Evolutionary conservation across 306 rosid genomes (phyloP).

Genomic region (Glycine latifolia): DNA sequence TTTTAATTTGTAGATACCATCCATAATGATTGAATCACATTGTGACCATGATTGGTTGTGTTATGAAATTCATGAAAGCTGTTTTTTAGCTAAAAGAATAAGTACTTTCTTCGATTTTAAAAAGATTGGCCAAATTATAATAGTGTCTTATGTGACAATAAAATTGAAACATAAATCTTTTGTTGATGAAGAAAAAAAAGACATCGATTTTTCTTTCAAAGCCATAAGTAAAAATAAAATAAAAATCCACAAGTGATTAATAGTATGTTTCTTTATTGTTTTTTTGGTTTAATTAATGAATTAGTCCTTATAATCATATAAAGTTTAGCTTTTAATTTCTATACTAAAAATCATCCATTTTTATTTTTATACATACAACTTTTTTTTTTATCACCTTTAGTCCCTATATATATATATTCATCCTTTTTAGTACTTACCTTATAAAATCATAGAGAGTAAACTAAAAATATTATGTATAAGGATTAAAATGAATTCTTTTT

Average conservation of each 20-base stretch:
- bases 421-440: too few relatives aligned
- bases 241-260: too few relatives aligned
- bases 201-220: neutral
- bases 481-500: too few relatives aligned
- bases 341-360: too few relatives aligned
- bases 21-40: slow-evolving; percentile 41
- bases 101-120: neutral
- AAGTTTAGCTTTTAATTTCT: too few relatives aligned
- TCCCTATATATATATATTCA: too few relatives aligned
- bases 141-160: neutral
- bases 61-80: slow-evolving; percentile 16
- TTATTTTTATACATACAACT: too few relatives aligned
- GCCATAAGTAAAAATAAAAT: neutral
- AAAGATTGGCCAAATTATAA: neutral
- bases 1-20: slow-evolving; percentile 8
- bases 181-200: neutral
- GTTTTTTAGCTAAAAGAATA: slow-evolving; percentile 11
- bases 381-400: too few relatives aligned
- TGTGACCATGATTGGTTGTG: slow-evolving; percentile 22
- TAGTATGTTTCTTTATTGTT: too few relatives aligned
- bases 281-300: fast-evolving
- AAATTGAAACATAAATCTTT: neutral
- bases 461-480: too few relatives aligned
- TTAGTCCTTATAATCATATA: too few relatives aligned
- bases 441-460: too few relatives aligned